These are phyloP conservation scores for Cardiosporidium cionae DNA, from an alignment of 169 alveolate species.

Conservation along the genomic window DNA sequence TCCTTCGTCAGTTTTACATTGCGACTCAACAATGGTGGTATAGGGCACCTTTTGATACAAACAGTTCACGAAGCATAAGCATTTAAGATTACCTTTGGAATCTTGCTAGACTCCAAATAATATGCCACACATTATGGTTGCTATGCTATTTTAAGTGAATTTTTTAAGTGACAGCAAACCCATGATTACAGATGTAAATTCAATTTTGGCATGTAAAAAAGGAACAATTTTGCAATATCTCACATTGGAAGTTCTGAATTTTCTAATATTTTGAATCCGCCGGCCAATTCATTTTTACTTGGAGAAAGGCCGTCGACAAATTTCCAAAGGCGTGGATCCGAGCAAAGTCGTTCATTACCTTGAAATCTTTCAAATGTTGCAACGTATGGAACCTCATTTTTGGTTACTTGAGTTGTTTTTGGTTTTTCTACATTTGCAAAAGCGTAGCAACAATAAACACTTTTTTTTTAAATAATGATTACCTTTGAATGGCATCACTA, in stretches of 20 bases:
- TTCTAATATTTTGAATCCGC: not conserved
- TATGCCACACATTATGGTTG: not conserved
- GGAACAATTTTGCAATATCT: not conserved
- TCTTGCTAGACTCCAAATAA: not conserved
- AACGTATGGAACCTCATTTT: not conserved
- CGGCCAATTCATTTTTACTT: not conserved
- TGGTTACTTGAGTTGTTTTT: not conserved
- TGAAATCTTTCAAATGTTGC: not conserved
- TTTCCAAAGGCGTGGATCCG: not conserved
- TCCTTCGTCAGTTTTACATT: not conserved
- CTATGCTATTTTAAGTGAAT: not conserved
- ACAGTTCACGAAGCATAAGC: not conserved
- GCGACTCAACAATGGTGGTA: not conserved
- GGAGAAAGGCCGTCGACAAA: not conserved
- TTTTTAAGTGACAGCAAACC: not conserved
- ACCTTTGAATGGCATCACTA: not conserved
- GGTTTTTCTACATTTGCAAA: not conserved
- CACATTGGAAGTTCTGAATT: not conserved
- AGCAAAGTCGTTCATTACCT: not conserved
- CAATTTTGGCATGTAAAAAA: not conserved
- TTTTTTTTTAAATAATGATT: not conserved
- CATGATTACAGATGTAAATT: not conserved
- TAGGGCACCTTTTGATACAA: not conserved
- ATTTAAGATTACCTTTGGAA: not conserved
- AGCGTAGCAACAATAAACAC: not conserved